Base-by-base conservation (phyloP, 2,329 filamentous ascomycete species). In the Penicillium capsulatum region DNA sequence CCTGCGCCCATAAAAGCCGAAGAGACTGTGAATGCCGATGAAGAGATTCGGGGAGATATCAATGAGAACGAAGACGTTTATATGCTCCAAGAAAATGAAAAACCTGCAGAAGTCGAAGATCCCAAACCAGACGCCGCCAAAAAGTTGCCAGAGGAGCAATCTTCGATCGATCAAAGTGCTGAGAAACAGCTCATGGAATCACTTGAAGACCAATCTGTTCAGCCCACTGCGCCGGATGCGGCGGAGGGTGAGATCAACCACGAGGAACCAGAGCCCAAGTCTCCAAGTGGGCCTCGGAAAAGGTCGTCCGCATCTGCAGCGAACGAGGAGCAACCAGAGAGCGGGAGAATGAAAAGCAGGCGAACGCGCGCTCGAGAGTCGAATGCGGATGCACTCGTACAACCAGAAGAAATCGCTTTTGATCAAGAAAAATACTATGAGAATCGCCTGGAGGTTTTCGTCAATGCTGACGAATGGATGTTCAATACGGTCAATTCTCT, bases 331-430 rank as follows among this genome's bases (percentile, higher is more conserved):
- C 70, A 68, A 9, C 65, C 66, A 9, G 79, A 82, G 44, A 74
- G 74, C 34, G 71, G 73, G 14, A 71, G 79, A 33, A 65, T 68
- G 9, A 78, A 79, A 52, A 81, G 79, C 57, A 79, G 79, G 53
- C 72, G 80, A 24, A 73, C 79, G 13, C 73, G 78, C 36, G 76
- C 77, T 19, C 71, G 80, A 45, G 79, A 81, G 47, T 76, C 75
- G 7, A 67, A 74, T 34, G 68, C 66, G 5, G 75, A 78, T 20
- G 59, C 60, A 17, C 56, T 62, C 11, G 56, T 64, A 8, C 70
- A 70, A 20, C 61, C 65, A 4, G 72, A 74, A 26, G 69, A 73
- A 14, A 61, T 69, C 11, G 61, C 67, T 17, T 72, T 76, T 28
- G 77, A 80, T 43, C 67, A 69, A 31, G 66, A 66, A 13, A 77